Evolutionary conservation across 495 filamentous ascomycete species (phyloP).

Genomic region (Bacidia rubella): DNA sequence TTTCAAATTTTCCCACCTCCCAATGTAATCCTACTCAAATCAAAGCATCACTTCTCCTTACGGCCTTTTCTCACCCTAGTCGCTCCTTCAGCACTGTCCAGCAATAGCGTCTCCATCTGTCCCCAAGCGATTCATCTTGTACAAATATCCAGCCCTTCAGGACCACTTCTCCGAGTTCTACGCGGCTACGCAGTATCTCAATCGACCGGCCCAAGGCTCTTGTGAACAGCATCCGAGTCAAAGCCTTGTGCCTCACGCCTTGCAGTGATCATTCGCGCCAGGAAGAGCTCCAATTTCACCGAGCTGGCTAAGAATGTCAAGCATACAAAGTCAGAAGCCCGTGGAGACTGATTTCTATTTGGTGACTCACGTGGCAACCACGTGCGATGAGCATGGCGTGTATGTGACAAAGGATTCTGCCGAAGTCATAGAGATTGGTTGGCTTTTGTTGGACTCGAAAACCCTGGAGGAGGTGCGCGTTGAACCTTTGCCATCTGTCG

Average conservation of each 20-base stretch:
- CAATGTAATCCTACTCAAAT: constrained; percentile 7
- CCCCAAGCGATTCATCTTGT: too few species aligned
- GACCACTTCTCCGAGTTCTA: too few species aligned
- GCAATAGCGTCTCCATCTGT: too few species aligned
- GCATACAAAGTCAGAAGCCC: constrained; percentile 22
- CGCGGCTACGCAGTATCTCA: too few species aligned
- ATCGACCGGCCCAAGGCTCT: too few species aligned
- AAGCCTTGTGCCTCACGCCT: too few species aligned
- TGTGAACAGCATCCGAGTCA: too few species aligned
- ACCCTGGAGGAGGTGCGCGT: constrained; percentile 72
- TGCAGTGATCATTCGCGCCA: too few species aligned
- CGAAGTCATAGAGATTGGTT: constrained; percentile 96
- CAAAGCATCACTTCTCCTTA: constrained; percentile 3
- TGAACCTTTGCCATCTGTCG: not conserved
- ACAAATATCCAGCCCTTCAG: too few species aligned
- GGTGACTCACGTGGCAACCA: constrained; percentile 95
- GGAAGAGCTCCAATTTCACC: too few species aligned
- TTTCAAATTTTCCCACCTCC: constrained; percentile 8
- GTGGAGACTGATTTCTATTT: constrained; percentile 85
- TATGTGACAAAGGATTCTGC: constrained; percentile 99
- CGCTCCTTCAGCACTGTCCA: constrained; percentile 13
- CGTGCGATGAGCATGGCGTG: constrained; percentile 96
- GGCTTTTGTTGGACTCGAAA: constrained; percentile 89
- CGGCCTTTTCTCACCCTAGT: constrained; percentile 15
- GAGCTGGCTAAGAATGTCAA: constrained; percentile 20